Conservation (phyloP, 441 rosid genomes). For the Mallotus repandus region DNA sequence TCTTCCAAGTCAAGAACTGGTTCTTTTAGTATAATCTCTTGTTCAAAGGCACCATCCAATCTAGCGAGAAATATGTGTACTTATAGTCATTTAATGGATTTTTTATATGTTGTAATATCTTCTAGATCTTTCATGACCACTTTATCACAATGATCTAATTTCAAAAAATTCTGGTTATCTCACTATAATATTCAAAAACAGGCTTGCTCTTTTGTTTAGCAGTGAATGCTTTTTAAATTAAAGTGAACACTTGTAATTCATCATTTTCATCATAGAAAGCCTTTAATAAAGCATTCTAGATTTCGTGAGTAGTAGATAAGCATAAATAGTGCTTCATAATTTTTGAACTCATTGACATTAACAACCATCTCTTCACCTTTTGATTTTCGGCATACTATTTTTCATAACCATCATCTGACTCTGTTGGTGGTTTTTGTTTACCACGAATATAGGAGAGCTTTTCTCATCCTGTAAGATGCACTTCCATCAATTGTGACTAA, state of each 20-base stretch:
- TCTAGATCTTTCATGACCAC: too few relatives aligned
- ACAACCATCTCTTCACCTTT: conserved; percentile 4
- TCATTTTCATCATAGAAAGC: conserved; percentile 12
- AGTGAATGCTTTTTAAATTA: background rate
- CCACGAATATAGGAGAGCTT: background rate
- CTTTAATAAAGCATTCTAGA: background rate
- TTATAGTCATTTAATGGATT: too few relatives aligned
- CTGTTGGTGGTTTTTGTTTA: background rate
- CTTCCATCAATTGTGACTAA: background rate
- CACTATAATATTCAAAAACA: background rate
- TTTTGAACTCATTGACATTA: background rate
- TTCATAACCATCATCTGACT: background rate
- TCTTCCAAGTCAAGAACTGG: background rate
- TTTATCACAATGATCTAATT: too few relatives aligned
- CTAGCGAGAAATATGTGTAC: too few relatives aligned
- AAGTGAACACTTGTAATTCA: background rate
- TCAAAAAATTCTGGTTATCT: too few relatives aligned
- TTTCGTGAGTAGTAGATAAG: background rate
- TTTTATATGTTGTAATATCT: too few relatives aligned
- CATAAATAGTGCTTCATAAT: background rate
- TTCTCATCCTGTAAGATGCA: background rate
- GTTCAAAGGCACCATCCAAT: too few relatives aligned
- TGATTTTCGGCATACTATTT: background rate
- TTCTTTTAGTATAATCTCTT: background rate
- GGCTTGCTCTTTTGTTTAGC: too few relatives aligned